Conservation (phyloP, 2,329 filamentous ascomycete species). For the Penicillium sp. region DNA sequence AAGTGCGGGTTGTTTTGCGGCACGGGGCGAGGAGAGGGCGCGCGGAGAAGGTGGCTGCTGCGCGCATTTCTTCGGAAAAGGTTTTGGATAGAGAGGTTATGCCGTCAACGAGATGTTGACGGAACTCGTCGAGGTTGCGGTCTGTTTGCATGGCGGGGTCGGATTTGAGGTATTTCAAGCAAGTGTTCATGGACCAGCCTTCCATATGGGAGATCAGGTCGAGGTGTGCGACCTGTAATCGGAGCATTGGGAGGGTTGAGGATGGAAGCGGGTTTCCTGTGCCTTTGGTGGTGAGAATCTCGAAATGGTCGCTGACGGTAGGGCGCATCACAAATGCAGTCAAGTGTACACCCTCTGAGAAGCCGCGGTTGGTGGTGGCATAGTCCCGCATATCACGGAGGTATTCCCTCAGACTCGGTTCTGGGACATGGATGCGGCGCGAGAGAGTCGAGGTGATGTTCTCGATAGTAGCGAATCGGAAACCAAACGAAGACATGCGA, state of each 20-base stretch:
- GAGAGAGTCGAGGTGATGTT: constrained; percentile 70
- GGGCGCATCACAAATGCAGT: constrained; percentile 46
- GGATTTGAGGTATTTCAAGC: constrained; percentile 35
- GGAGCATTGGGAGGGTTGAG: constrained; percentile 54
- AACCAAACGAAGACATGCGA: constrained; percentile 69
- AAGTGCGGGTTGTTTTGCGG: constrained; percentile 19
- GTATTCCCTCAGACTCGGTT: constrained; percentile 59
- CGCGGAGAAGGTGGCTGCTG: constrained; percentile 38
- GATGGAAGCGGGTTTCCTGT: constrained; percentile 63
- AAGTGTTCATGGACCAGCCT: constrained; percentile 39
- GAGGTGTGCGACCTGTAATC: constrained; percentile 57
- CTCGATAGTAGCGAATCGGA: constrained; percentile 70
- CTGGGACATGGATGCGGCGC: constrained; percentile 71
- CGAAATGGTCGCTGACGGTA: constrained; percentile 59
- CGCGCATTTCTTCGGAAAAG: constrained; percentile 43
- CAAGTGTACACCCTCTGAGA: constrained; percentile 42
- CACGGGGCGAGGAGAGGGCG: constrained; percentile 40
- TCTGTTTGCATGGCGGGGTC: constrained; percentile 24
- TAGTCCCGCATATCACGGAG: constrained; percentile 66
- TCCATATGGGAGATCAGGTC: constrained; percentile 51
- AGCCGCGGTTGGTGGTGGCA: constrained; percentile 31
- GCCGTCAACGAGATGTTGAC: constrained; percentile 49
- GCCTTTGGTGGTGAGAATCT: constrained; percentile 60
- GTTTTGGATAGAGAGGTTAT: constrained; percentile 38
- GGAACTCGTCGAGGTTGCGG: constrained; percentile 33